phyloP scores from a whole-genome alignment of 2,329 filamentous ascomycete genomes.

The Biscogniauxia marginata region DNA sequence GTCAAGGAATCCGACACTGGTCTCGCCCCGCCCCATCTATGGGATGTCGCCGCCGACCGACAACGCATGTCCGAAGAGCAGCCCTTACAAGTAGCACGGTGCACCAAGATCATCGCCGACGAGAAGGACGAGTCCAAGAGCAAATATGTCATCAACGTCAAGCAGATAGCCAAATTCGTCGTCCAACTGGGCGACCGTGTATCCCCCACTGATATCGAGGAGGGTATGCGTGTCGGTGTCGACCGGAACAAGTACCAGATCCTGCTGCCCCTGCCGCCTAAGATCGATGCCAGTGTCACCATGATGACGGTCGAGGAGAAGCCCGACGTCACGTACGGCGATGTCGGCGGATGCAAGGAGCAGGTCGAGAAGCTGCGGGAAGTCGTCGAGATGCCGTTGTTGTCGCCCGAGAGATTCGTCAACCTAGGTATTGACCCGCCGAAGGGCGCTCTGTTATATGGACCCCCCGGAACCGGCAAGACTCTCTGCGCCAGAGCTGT shows the following conservation, averaged over 20 bases:
- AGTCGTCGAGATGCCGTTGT: constrained; percentile 96
- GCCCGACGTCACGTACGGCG: constrained; percentile 97
- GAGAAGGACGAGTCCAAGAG: constrained; percentile 95
- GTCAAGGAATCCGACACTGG: constrained; percentile 98
- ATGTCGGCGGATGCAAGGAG: constrained; percentile 98
- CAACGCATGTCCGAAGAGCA: constrained; percentile 99
- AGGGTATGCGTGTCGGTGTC: constrained; percentile 98
- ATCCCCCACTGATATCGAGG: constrained; percentile 97
- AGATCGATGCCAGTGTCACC: constrained; percentile 97
- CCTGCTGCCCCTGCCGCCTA: constrained; percentile 89
- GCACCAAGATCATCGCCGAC: constrained; percentile 98
- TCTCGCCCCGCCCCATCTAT: constrained; percentile 95
- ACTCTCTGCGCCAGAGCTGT: constrained; percentile 96
- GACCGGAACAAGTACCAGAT: constrained; percentile 99
- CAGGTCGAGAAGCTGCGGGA: constrained; percentile 99
- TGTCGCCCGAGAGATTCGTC: constrained; percentile 96
- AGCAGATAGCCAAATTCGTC: constrained; percentile 99
- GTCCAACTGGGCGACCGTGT: constrained; percentile 96
- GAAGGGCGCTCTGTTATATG: constrained; percentile 95
- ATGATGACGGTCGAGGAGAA: constrained; percentile 99
- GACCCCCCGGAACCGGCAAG: constrained; percentile 97
- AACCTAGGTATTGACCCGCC: constrained; percentile 98
- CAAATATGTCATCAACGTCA: constrained; percentile 99
- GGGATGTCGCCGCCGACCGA: constrained; percentile 96
- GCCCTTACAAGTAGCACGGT: constrained; percentile 92